Base-by-base conservation (phyloP, 306 rosid species). In the Citrullus amarus region DNA sequence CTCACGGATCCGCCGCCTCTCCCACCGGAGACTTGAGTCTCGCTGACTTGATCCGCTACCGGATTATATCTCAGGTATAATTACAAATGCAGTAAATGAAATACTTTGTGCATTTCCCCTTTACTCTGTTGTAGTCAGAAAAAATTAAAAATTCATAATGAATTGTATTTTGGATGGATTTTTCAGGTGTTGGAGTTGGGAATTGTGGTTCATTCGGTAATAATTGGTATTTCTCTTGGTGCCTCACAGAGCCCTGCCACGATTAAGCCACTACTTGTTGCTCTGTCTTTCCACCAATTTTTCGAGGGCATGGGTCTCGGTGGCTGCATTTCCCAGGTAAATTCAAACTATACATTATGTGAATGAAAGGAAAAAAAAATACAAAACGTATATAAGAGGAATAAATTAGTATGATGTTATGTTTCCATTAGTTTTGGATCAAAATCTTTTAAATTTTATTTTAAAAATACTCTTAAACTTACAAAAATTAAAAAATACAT, bases 281-380 rank as follows among this genome's bases (percentile, higher is more conserved):
- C 98, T 7, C 46, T 93, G 62, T 91, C 98, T 77, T 93, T 93
- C 79, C 98, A 93, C 87, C 98, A 93, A 77, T 91, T 93, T 74
- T 93, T 93, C 83, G 98, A 93, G 28, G 97, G 98, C 8, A 83
- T 89, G 91, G 96, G 97, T 3, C 97, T 93, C 61, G 98, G 98
- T 67, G 96, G 98, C 18, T 91, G 98, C 84, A 93, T 93, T 56
- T 89, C 90, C 83, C 93, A 90, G 91, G 97, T 90, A 85, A 62
- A 62, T 41, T 56, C 71, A 17, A 36, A 65, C 3, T 32, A 25
- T 54, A 0, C 8, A 16, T 36, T 15, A 48, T 48, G 0, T 48
- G 53, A 48, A 48, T 48, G 53, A 43, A 8, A 8, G 48, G 4
- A 32, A 32, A 32, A 32, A 2, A 32, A 32, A 32, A 32, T 32